phyloP scores from a whole-genome alignment of 331 rosid genomes.

The Pyracantha coccinea region DNA sequence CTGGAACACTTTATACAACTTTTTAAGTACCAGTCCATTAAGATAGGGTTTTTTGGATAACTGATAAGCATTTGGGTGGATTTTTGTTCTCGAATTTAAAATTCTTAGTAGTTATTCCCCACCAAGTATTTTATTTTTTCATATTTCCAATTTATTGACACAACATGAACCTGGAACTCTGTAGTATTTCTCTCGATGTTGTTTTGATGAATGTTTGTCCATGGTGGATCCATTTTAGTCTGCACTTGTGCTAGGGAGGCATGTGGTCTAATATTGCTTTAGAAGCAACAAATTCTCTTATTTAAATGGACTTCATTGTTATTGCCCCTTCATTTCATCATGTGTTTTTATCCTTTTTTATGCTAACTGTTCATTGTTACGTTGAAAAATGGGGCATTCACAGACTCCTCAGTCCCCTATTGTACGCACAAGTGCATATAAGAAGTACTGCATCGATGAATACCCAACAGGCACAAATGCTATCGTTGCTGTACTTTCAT shows the following conservation, averaged over 20 bases:
- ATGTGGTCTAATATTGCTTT: background rate
- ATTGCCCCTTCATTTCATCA: background rate
- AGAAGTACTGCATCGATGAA: constrained; percentile 64
- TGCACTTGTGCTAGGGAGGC: background rate
- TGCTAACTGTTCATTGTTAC: background rate
- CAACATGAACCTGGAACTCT: background rate
- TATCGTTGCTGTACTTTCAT: constrained; percentile 89
- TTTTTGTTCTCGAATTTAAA: background rate
- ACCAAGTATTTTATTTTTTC: background rate
- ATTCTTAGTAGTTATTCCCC: background rate
- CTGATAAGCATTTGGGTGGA: background rate
- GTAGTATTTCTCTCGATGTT: background rate
- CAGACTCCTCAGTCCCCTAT: constrained; percentile 95
- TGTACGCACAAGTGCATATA: constrained; percentile 76
- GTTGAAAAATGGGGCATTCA: constrained; percentile 14
- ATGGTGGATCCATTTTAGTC: background rate
- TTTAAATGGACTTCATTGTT: background rate
- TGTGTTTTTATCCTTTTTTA: background rate
- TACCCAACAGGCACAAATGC: constrained; percentile 95
- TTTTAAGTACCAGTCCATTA: background rate
- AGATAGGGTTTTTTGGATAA: background rate
- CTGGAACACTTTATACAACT: background rate
- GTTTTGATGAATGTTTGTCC: background rate
- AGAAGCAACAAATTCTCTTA: background rate
- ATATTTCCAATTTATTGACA: background rate